A percentile compares a stretch with the other conserved stretches of the same genome.
Conservation (phyloP, 139 green algal species). For the Chloropicon primus region DNA sequence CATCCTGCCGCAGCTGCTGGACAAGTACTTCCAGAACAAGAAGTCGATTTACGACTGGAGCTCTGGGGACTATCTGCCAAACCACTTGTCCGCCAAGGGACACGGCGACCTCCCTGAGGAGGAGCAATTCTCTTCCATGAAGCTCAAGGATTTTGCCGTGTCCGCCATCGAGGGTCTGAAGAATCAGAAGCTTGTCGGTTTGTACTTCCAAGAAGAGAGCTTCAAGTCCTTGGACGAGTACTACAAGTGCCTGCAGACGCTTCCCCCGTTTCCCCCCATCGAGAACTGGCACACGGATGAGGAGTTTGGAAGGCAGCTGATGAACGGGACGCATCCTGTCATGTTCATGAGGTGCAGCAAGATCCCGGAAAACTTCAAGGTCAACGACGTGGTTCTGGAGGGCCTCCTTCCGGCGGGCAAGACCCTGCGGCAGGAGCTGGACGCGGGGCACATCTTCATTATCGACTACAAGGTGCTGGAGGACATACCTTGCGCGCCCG, state of each 20-base stretch:
- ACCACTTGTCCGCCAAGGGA: neutral
- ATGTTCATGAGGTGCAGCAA: neutral
- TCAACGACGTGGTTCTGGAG: neutral
- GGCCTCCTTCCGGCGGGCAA: neutral
- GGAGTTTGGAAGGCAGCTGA: neutral
- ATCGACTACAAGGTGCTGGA: neutral
- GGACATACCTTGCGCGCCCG: neutral
- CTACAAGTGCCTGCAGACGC: neutral
- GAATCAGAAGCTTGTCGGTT: neutral
- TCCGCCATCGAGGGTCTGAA: neutral
- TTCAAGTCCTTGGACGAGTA: neutral
- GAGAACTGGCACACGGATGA: neutral
- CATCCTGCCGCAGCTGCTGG: neutral
- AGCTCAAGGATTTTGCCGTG: neutral
- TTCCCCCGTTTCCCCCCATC: neutral
- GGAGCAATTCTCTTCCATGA: neutral
- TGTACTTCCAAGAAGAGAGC: neutral
- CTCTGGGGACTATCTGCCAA: neutral
- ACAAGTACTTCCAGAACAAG: neutral
- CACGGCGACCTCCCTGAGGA: neutral
- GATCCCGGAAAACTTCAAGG: neutral
- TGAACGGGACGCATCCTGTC: neutral
- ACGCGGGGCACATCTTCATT: neutral
- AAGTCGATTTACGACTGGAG: neutral
- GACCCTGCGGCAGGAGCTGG: neutral